These are phyloP conservation scores for Ceratobasidium sp. DNA, from an alignment of 1,284 basidiomycete species.

Conservation along the genomic window DNA sequence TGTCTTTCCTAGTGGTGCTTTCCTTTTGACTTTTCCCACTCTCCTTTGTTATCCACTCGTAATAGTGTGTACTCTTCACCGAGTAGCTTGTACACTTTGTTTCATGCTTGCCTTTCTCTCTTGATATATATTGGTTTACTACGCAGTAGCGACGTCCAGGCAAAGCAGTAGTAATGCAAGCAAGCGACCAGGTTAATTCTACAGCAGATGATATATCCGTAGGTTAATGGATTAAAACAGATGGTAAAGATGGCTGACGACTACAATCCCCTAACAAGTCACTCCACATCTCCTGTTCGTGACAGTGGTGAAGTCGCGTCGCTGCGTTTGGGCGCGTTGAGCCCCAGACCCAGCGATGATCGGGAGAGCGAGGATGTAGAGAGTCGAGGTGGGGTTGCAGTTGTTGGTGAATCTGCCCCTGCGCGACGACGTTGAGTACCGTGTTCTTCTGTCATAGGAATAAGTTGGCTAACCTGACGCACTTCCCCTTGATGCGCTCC, in stretches of 20 bases:
- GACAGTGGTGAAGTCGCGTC: slow-evolving; percentile 41
- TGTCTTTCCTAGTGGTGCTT: slow-evolving; percentile 18
- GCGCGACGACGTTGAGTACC: not conserved
- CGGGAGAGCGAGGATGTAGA: slow-evolving; percentile 41
- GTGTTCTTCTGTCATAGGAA: not conserved
- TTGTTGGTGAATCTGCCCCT: slow-evolving; percentile 33
- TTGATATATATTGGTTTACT: slow-evolving; percentile 14
- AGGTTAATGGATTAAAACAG: not conserved
- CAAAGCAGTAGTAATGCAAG: not conserved
- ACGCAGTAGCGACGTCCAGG: too few relatives aligned
- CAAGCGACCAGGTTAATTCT: slow-evolving; percentile 20
- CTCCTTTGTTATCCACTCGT: slow-evolving; percentile 6
- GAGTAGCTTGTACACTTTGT: slow-evolving; percentile 13
- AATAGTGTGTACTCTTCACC: slow-evolving; percentile 9
- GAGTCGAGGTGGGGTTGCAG: slow-evolving; percentile 34
- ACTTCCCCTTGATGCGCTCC: slow-evolving; percentile 11
- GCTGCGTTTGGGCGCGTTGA: slow-evolving; percentile 36
- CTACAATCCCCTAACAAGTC: not conserved
- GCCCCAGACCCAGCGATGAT: slow-evolving; percentile 27
- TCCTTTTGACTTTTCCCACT: not conserved
- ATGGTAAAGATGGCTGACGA: slow-evolving; percentile 9
- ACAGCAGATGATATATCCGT: slow-evolving; percentile 38
- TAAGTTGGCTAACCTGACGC: slow-evolving; percentile 13
- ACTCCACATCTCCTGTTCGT: slow-evolving; percentile 31
- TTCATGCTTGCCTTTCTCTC: not conserved